A percentile compares a stretch with the other conserved stretches of the same genome.
Evolutionary conservation across 805 yeast genomes (phyloP).

Genomic region (Debaryomyces castellii): DNA sequence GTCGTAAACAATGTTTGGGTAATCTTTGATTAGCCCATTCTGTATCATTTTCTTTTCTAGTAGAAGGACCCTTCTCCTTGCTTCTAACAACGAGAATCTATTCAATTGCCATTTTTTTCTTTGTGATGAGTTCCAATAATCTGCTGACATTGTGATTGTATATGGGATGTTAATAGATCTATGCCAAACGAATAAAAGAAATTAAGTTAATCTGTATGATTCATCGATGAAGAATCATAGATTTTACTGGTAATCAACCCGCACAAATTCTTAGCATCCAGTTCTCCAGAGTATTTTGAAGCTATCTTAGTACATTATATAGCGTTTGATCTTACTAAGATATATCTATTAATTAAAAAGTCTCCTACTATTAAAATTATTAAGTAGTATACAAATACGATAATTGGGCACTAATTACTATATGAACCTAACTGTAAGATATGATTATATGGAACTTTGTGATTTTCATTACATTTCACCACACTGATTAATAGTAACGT

Average conservation of each 20-base stretch:
- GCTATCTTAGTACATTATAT: too few relatives aligned
- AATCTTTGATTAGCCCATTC: constrained; percentile 41
- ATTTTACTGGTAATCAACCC: not conserved
- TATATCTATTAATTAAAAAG: too few relatives aligned
- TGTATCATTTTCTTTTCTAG: constrained; percentile 45
- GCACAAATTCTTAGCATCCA: not conserved
- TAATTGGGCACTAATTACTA: too few relatives aligned
- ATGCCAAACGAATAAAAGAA: too few relatives aligned
- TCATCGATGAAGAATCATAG: not conserved
- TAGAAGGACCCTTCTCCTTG: constrained; percentile 40
- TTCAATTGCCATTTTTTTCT: constrained; percentile 79
- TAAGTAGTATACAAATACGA: too few relatives aligned
- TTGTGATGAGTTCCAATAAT: constrained; percentile 86
- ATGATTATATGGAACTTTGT: too few relatives aligned
- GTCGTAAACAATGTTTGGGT: constrained; percentile 51
- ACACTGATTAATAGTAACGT: constrained; percentile 13
- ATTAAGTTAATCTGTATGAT: too few relatives aligned
- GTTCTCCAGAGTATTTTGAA: too few relatives aligned
- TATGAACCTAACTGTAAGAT: too few relatives aligned
- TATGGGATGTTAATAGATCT: not conserved
- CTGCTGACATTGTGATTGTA: constrained; percentile 62
- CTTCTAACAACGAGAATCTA: constrained; percentile 52
- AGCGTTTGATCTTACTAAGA: too few relatives aligned
- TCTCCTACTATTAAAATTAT: not conserved
- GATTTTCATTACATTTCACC: constrained; percentile 15